Percentiles rank a stretch among this genome's conserved stretches.
Conservation (phyloP, 768 basidiomycete genomes). For the button mushroom (Agaricus bisporus) region DNA sequence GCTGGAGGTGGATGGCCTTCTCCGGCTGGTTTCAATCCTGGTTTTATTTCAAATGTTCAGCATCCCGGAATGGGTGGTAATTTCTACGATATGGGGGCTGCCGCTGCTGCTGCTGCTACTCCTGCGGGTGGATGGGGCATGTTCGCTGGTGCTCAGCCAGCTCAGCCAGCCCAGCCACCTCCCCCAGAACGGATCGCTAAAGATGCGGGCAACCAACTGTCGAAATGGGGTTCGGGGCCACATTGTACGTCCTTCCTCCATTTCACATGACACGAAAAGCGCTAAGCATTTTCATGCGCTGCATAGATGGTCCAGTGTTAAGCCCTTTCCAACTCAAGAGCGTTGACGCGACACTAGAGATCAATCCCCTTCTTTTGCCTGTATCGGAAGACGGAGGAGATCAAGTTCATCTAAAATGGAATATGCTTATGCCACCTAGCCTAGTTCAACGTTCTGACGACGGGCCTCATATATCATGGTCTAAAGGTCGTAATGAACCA, state of each 20-base stretch:
- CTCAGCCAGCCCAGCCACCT: background rate
- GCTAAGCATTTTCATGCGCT: background rate
- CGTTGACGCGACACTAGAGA: constrained; percentile 36
- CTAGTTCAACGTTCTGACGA: constrained; percentile 62
- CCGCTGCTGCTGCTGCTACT: background rate
- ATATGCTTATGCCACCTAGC: constrained; percentile 62
- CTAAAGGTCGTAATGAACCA: constrained; percentile 60
- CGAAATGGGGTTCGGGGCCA: constrained; percentile 4
- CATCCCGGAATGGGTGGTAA: background rate
- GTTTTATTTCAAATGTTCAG: too few relatives aligned
- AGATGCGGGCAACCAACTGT: constrained; percentile 5
- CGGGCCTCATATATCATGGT: constrained; percentile 55
- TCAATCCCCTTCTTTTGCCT: constrained; percentile 62
- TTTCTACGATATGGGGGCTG: background rate
- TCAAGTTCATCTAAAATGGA: constrained; percentile 58
- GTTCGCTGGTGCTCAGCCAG: constrained; percentile 2
- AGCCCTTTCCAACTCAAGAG: constrained; percentile 49
- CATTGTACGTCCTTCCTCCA: constrained; percentile 7
- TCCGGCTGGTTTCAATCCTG: background rate
- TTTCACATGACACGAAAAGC: too few relatives aligned
- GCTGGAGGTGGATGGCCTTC: background rate
- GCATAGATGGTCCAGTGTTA: constrained; percentile 48
- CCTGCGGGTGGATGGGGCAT: background rate
- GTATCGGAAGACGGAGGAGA: constrained; percentile 33
- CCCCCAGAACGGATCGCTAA: background rate